Base-by-base conservation (phyloP, 2,329 filamentous ascomycete genomes). In the Zymoseptoria crescenta region DNA sequence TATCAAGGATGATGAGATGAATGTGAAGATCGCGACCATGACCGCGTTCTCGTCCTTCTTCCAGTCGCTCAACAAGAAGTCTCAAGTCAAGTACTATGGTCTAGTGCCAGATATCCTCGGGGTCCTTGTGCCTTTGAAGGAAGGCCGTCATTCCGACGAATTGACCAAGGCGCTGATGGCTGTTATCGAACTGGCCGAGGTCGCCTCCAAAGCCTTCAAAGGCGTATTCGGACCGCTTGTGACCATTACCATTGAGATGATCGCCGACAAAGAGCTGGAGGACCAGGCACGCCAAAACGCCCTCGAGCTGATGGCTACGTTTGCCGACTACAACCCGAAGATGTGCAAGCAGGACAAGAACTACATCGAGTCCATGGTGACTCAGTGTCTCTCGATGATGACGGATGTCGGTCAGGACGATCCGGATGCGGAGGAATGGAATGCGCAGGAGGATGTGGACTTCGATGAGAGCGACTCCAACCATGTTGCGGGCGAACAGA, bases 181-280 rank as follows among this genome's bases (percentile, higher is more conserved):
- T 24, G 82, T 99, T 53, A 96, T 99, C 69, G 94, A 97, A 65
- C 82, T 99, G 57, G 94, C 94, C 48, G 94, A 97, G 75, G 83
- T 88, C n/a, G 88, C 90, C 21, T 91, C 93, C 21, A 95, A 94
- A 77, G 97, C 97, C 92, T 99, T 99, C 79, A 96, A 94, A 77
- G 83, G 83, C 20, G 81, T 96, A n/a, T 99, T 99, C 78, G 87
- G 88, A 71, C 92, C 91, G 70, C 81, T 99, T 3, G 93, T 97
- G 55, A 87, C 89, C 67, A 96, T 99, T 76, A 93, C 88, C 73
- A 86, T 97, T 61, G 91, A 89, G 6, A 91, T 97, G 59, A 89
- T 99, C 67, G 89, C 95, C 69, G 93, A 99, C 74, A 97, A 97
- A 78, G 92, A 97, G 62, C 82, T 99, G 21, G 88, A 87, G 62